Evolutionary conservation across 2,329 filamentous ascomycete genomes (phyloP), one percentile per base, ranked within the genome.

Genomic region (Eurotiales sp.): DNA sequence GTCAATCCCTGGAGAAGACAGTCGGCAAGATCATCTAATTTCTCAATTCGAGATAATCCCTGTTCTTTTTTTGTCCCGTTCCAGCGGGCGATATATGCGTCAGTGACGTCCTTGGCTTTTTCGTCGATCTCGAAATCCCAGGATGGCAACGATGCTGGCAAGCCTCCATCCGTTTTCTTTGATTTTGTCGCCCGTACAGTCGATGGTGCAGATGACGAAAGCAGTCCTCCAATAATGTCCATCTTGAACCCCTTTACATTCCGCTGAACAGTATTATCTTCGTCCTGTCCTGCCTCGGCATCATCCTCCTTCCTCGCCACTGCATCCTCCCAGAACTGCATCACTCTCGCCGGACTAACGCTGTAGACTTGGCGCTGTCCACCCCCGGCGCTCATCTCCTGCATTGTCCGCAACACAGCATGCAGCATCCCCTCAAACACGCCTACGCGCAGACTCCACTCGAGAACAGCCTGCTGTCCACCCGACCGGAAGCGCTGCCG

Each of bases 381-480:
- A n/a, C n/a, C n/a, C n/a, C n/a, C n/a, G n/a, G n/a, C n/a, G n/a
- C n/a, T n/a, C n/a, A n/a, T n/a, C 15, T 70, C 65, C 41, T 69
- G 69, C 43, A 88, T 62, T 0, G 84, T 80, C 46, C 78, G 74
- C 32, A 92, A 67, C 11, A 84, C 77, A 8, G 86, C 85, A 73
- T 90, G 87, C 0, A 95, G 70, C 83, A 93, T 93, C 3, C 83
- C 82, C 66, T 95, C 89, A 19, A 95, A 78, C 61, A 87, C 85
- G 58, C 92, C 92, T 8, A 95, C 88, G 1, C 88, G 77, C 36
- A 93, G 65, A 3, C 88, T 92, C 89, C 89, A 95, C 68, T 95
- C 88, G 54, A 84, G 81, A 1, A 95, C 83, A 0, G 83, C 79
- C 0, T 80, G 71, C 0, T 72, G 77, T 8, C 86, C 81, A n/a